These are phyloP conservation scores for Metahyphopichia silvanorum DNA, from an alignment of 805 yeast species.

Conservation along the genomic window DNA sequence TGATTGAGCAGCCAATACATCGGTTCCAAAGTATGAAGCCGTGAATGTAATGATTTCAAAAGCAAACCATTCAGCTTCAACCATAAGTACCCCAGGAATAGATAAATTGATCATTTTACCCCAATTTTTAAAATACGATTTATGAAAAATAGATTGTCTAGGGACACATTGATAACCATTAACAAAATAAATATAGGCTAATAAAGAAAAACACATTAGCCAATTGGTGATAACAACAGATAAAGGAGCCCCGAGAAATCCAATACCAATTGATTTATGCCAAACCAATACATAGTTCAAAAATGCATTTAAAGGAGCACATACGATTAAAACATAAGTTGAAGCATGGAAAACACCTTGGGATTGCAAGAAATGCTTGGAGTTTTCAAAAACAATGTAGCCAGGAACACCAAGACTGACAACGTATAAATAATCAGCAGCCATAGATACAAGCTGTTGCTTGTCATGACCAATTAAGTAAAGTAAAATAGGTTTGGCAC, in stretches of 20 bases:
- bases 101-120: slow-evolving; percentile 59
- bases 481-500: slow-evolving; percentile 48
- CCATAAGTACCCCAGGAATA: slow-evolving; percentile 73
- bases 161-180: slow-evolving; percentile 49
- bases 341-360: slow-evolving; percentile 82
- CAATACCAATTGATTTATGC: slow-evolving; percentile 52
- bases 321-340: slow-evolving; percentile 62
- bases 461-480: slow-evolving; percentile 20
- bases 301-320: slow-evolving; percentile 72
- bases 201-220: slow-evolving; percentile 60
- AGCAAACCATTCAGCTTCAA: slow-evolving; percentile 75
- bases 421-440: slow-evolving; percentile 54
- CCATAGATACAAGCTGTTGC: slow-evolving; percentile 35
- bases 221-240: slow-evolving; percentile 71
- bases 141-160: slow-evolving; percentile 18
- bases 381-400: slow-evolving; percentile 66
- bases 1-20: slow-evolving; percentile 69
- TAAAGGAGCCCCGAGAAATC: slow-evolving; percentile 75
- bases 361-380: slow-evolving; percentile 70
- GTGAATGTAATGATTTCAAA: slow-evolving; percentile 71
- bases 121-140: slow-evolving; percentile 51
- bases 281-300: slow-evolving; percentile 71
- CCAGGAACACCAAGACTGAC: slow-evolving; percentile 71
- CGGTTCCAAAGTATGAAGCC: slow-evolving; percentile 66
- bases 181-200: slow-evolving; percentile 41